Base-by-base conservation (phyloP, 148 eudicot species). In the Silene conica region DNA sequence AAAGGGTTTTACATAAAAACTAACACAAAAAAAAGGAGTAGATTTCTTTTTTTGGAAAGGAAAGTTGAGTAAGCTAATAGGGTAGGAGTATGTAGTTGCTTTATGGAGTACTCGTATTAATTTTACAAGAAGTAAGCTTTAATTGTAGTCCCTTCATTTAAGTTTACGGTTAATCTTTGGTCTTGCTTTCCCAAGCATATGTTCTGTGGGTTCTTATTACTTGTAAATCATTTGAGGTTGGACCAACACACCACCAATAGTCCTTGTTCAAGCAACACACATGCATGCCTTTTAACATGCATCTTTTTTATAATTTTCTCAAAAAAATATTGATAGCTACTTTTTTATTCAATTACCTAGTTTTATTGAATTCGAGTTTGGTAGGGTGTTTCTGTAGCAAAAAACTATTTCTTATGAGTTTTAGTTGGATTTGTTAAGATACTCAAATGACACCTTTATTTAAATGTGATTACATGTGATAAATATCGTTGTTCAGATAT, bases 131-230 rank as follows among this genome's bases (percentile, higher is more conserved):
- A 13, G 13, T 54, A 48, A 13, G 13, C 65, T 72, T 58, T 31
- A 41, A 72, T n/a, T 57, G 54, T 72, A 26, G 67, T 26, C 67
- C 67, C 45, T 63, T 26, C 67, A 63, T 63, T 63, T 11, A 11
- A 22, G 16, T 63, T 14, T 12, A 63, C 28, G 41, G 18, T 63
- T 63, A 31, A 25, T 20, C 45, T 63, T 31, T 22, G n/a, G 45
- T 31, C 45, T 63, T 31, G 45, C 67, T 28, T 63, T 63, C 19
- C 2, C 19, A 11, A 63, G 67, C 67, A 50, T 50, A 52, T 23
- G 41, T 70, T 70, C 45, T 25, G 16, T 23, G 41, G 28, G 55
- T 48, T 48, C 20, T 54, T 50, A 60, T 69, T 10, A 50, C 61
- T 54, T 50, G 60, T 13, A 48, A 68, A 63, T 63, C 26, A 59